These are phyloP conservation scores for Dictyostelium brefeldianum DNA, from an alignment of 78 protist species.

Conservation along the genomic window DNA sequence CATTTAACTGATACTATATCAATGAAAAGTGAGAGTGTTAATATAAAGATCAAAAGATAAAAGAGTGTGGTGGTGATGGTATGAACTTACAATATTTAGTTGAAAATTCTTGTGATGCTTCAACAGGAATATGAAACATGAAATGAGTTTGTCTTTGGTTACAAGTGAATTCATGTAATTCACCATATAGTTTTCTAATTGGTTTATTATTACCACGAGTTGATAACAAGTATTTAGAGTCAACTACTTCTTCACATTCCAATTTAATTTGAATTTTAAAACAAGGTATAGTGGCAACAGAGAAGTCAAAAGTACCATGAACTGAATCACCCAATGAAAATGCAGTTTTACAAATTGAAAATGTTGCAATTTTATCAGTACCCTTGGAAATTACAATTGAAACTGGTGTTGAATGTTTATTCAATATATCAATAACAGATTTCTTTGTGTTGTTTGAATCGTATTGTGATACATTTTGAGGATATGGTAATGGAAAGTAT, in stretches of 20 bases:
- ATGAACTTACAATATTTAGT: slow-evolving; percentile 46
- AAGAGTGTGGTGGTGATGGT: too few species aligned
- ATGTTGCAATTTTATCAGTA: slow-evolving; percentile 56
- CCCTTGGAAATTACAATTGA: slow-evolving; percentile 66
- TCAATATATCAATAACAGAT: slow-evolving; percentile 56
- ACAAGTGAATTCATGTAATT: slow-evolving; percentile 66
- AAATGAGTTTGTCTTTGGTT: slow-evolving; percentile 73
- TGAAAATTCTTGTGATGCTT: slow-evolving; percentile 74
- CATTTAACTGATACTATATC: slow-evolving; percentile 66
- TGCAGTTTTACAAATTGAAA: slow-evolving; percentile 71
- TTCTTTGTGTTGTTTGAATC: slow-evolving; percentile 71
- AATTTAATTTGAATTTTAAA: slow-evolving; percentile 54
- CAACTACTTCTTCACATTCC: slow-evolving; percentile 66
- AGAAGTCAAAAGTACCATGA: slow-evolving; percentile 79
- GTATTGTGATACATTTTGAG: slow-evolving; percentile 71
- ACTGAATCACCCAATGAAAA: slow-evolving; percentile 68
- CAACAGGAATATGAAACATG: slow-evolving; percentile 74
- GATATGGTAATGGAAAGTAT: slow-evolving; percentile 76
- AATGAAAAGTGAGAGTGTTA: not conserved
- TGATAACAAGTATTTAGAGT: slow-evolving; percentile 40
- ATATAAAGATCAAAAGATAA: too few species aligned
- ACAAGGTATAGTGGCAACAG: slow-evolving; percentile 77
- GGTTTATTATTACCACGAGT: slow-evolving; percentile 33
- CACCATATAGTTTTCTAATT: slow-evolving; percentile 73
- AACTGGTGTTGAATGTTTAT: slow-evolving; percentile 53